Evolutionary conservation across 2,329 filamentous ascomycete genomes (phyloP), one percentile per base, ranked within the genome.

Genomic region (Lachnellula hyalina): DNA sequence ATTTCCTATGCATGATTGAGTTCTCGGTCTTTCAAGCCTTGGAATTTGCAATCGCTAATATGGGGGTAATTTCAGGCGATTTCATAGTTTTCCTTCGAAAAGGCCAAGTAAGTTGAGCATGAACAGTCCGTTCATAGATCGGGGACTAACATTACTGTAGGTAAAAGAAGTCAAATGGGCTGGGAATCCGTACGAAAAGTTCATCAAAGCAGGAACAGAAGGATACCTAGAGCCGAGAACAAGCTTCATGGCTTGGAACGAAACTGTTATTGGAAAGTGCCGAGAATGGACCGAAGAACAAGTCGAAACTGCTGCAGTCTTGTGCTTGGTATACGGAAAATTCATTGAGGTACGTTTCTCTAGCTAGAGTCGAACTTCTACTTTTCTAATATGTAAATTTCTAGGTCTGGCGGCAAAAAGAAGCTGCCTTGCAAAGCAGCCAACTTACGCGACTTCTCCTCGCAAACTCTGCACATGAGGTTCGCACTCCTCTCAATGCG

Each of bases 251-350:
- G 82, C 79, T 0, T 95, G 90, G 90, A 82, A 81, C 32, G 91
- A 96, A 70, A 90, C 82, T 0, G 84, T 96, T 0, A 70, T 91
- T 11, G 90, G 89, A 5, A 91, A 88, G 70, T 92, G 88, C 62
- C 83, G 88, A 21, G 90, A 96, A 62, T 96, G 91, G 91, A 86
- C 85, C 0, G 90, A 94, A 66, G 88, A 95, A 59, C 89, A 96
- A 67, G 80, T 95, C 2, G 91, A 96, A 70, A 96, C 90, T 0
- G 90, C 91, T 0, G 89, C 90, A 0, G 89, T 96, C 0, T 75
- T 96, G 2, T 96, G 90, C 65, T 74, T 96, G 8, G 89, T 96
- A 1, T 96, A 96, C 59, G 77, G 80, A 15, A 84, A 84, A 69
- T 96, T 96, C 68, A 96, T 96, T 63, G 89, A 95, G 65, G 90